Conservation (phyloP, 345 rosid species). For the Sisymbrium altissimum region DNA sequence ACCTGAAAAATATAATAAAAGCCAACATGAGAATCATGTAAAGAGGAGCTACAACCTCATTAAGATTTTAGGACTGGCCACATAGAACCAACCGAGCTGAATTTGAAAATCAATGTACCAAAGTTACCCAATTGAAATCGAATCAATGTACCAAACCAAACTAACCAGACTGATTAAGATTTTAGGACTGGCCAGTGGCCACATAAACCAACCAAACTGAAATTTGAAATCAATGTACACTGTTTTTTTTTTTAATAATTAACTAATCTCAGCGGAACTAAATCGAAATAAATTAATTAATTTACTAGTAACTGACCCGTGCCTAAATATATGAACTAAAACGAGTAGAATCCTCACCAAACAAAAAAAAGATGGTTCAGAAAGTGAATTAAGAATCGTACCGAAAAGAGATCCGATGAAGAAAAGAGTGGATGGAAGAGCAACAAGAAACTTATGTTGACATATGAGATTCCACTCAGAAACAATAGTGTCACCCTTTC, state of each 20-base stretch:
- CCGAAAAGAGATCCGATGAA: constrained; percentile 74
- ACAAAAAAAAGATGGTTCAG: neutral
- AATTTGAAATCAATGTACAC: neutral
- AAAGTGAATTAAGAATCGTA: constrained; percentile 4
- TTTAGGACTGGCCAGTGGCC: neutral
- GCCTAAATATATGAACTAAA: too few species aligned
- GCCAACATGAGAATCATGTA: neutral
- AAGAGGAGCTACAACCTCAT: neutral
- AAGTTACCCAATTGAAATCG: too few species aligned
- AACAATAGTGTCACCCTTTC: constrained; percentile 41
- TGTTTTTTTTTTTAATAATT: neutral
- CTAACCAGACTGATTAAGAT: too few species aligned
- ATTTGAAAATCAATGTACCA: neutral
- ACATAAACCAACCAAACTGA: neutral
- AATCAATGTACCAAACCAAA: neutral
- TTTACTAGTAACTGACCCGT: too few species aligned
- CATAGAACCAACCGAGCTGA: neutral
- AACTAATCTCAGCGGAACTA: too few species aligned
- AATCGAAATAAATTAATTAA: too few species aligned
- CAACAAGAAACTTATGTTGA: constrained; percentile 62
- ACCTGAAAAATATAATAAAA: constrained; percentile 34
- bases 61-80: neutral
- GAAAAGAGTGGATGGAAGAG: constrained; percentile 70
- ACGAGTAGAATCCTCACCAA: neutral
- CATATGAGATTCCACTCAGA: constrained; percentile 73